phyloP scores from a whole-genome alignment of 192 early-diverging fungal species.

The Coemansia brasiliensis region DNA sequence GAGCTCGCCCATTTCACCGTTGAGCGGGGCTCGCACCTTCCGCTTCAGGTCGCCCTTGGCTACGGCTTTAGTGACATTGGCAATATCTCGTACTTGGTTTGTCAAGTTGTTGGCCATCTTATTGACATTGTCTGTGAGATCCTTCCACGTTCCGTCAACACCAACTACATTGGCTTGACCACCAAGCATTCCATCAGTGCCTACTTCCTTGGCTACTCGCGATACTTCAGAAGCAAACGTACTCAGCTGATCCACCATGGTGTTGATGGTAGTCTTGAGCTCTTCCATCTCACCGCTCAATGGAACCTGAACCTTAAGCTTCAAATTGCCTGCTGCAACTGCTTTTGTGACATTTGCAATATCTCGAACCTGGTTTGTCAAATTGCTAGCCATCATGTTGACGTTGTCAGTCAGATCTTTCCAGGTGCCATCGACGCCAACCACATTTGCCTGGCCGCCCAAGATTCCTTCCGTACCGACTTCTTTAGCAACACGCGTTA shows the following conservation, averaged over 20 bases:
- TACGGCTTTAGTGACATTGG: conserved; percentile 62
- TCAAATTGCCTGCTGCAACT: conserved; percentile 53
- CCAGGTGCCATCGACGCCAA: conserved; percentile 60
- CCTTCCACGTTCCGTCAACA: conserved; percentile 58
- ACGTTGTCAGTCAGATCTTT: conserved; percentile 63
- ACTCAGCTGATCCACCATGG: conserved; percentile 56
- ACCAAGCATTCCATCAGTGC: conserved; percentile 59
- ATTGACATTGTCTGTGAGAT: conserved; percentile 62
- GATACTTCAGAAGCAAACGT: conserved; percentile 57
- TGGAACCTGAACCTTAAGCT: conserved; percentile 41
- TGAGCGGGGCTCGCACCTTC: conserved; percentile 50
- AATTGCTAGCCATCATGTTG: conserved; percentile 63
- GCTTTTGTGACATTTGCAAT: conserved; percentile 57
- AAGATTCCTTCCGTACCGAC: conserved; percentile 66
- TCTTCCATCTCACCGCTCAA: conserved; percentile 54
- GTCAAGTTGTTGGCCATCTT: conserved; percentile 63
- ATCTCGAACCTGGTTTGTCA: conserved; percentile 63
- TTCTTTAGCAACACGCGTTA: conserved; percentile 59
- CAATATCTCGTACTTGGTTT: conserved; percentile 59
- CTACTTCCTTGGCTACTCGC: conserved; percentile 58
- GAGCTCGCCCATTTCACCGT: conserved; percentile 60
- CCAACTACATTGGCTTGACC: conserved; percentile 55
- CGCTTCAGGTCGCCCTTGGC: conserved; percentile 57
- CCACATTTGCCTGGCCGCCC: conserved; percentile 60
- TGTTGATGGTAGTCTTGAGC: conserved; percentile 54